Evolutionary conservation across 371 early-diverging fungal genomes (phyloP), one percentile per base, ranked within the genome.

Genomic region (Zychaea mexicana): DNA sequence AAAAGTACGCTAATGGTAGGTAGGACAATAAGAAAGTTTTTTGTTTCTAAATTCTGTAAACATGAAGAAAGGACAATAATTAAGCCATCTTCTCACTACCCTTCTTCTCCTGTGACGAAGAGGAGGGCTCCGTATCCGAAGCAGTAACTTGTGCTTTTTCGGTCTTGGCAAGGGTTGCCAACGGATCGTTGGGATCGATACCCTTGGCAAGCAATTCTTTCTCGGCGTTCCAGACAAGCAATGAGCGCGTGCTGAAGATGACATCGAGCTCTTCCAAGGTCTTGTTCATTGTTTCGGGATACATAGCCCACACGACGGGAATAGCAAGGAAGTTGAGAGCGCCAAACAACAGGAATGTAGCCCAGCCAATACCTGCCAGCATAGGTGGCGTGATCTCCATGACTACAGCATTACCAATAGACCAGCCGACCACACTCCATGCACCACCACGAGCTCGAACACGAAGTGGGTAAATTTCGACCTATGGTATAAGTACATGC

Each of bases 351-450:
- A 79, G 60, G 30, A 76, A 79, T 17, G 79, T 79, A 10, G 70
- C 70, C 74, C 74, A 76, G 2, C 77, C 77, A 64, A 77, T 71
- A 32, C 69, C 58, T 21, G 64, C 65, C 26, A 79, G 65, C 74
- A 79, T 68, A 13, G 72, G 73, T 12, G 74, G 79, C 9, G 79
- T 79, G 39, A 79, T 72, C 61, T 76, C 77, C 66, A 71, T 76
- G 28, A 79, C 77, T 0, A 76, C 49, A 10, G 76, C 76, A 21
- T 79, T 79, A 31, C 76, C 76, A n/a, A 79, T 49, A 8, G 76
- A 79, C 76, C 77, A 76, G 24, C 76, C 77, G n/a, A 76, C 79
- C 17, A 79, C 79, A 59, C 67, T 70, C 71, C 71, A 74, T 27
- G 81, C 76, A 47, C 74, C 78, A 26, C 81, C 81, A 47, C 73